phyloP scores from a whole-genome alignment of 2,329 filamentous ascomycete species.

The Dendryphion nanum region DNA sequence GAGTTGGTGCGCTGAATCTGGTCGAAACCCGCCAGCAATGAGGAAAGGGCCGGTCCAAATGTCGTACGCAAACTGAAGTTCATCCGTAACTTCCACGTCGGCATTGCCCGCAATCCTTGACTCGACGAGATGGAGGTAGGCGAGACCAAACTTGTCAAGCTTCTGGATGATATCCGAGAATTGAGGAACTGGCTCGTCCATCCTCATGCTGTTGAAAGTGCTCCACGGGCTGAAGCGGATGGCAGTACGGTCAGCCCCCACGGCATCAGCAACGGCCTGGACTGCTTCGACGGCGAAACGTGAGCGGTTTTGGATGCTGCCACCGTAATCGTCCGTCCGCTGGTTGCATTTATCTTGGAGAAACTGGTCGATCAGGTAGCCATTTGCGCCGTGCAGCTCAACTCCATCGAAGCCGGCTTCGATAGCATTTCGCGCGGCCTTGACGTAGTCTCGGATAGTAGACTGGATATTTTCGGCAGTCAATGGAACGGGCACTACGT shows the following conservation, averaged over 20 bases:
- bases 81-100: background rate
- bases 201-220: constrained; percentile 62
- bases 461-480: constrained; percentile 47
- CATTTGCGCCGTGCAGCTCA: constrained; percentile 51
- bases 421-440: constrained; percentile 52
- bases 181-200: constrained; percentile 62
- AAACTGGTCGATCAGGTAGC: constrained; percentile 55
- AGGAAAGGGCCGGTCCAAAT: constrained; percentile 36
- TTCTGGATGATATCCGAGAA: constrained; percentile 58
- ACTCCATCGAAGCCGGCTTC: constrained; percentile 56
- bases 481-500: constrained; percentile 31
- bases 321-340: constrained; percentile 51
- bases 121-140: constrained; percentile 45
- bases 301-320: constrained; percentile 51
- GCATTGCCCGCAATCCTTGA: constrained; percentile 58
- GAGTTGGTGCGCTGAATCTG: constrained; percentile 26
- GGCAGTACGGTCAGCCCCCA: constrained; percentile 58
- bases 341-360: constrained; percentile 44
- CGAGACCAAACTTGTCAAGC: constrained; percentile 53
- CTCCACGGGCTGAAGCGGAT: constrained; percentile 63
- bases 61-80: background rate
- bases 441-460: constrained; percentile 43
- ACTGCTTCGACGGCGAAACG: constrained; percentile 56
- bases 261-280: constrained; percentile 49
- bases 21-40: constrained; percentile 54